Conservation (phyloP, 495 filamentous ascomycete species). For the Trichoderma parareesei region DNA sequence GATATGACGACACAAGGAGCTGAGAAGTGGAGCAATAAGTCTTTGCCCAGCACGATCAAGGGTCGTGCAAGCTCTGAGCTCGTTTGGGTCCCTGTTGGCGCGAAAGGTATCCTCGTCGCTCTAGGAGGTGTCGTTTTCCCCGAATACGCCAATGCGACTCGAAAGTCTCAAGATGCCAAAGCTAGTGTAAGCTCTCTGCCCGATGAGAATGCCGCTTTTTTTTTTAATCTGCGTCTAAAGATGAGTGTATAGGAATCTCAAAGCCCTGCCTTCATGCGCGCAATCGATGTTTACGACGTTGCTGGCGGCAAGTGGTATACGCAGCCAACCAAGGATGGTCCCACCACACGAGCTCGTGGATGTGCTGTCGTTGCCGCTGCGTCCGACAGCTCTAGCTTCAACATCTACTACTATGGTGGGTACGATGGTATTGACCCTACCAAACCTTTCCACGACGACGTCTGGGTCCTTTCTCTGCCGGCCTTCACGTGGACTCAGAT, state of each 20-base stretch:
- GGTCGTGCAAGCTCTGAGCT: constrained; percentile 55
- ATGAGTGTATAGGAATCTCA: constrained; percentile 24
- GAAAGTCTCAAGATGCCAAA: constrained; percentile 27
- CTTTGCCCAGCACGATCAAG: constrained; percentile 41
- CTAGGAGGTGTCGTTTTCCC: constrained; percentile 60
- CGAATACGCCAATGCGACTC: constrained; percentile 21
- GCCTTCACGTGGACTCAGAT: constrained; percentile 69
- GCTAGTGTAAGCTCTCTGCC: constrained; percentile 32
- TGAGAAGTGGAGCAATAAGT: constrained; percentile 48
- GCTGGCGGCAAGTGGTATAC: constrained; percentile 48
- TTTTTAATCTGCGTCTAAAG: constrained; percentile 6
- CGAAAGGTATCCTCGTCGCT: constrained; percentile 54
- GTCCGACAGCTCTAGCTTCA: constrained; percentile 51
- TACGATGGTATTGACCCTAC: constrained; percentile 41
- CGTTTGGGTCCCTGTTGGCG: constrained; percentile 62
- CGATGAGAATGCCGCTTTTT: not conserved
- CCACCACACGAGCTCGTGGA: constrained; percentile 43
- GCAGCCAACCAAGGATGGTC: constrained; percentile 52
- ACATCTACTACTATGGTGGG: constrained; percentile 73
- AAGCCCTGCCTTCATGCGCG: constrained; percentile 55
- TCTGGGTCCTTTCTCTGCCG: constrained; percentile 67
- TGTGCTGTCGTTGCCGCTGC: constrained; percentile 59
- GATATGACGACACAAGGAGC: constrained; percentile 45
- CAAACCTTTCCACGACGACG: constrained; percentile 47
- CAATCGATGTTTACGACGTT: constrained; percentile 63